Percentiles rank a stretch among this genome's conserved stretches.
These are phyloP conservation scores for Apiotrichum siamense DNA, from an alignment of 1,284 basidiomycete species.

Conservation along the genomic window DNA sequence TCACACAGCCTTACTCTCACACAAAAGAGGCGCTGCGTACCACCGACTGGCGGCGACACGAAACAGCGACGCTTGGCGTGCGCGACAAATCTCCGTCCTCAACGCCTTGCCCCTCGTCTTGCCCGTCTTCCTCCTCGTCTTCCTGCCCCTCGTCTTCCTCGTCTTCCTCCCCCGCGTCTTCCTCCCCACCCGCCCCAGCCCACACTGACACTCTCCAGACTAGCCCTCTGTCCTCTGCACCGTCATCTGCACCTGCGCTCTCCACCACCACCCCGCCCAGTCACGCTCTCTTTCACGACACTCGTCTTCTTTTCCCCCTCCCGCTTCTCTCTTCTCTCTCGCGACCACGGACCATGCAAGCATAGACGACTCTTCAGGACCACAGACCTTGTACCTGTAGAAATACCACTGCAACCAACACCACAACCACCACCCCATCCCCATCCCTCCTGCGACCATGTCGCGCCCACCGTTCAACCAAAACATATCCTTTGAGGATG, in stretches of 20 bases:
- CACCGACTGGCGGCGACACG: too few relatives aligned
- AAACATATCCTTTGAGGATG: conserved; percentile 39
- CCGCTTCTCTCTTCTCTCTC: neutral
- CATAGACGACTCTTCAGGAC: conserved; percentile 3
- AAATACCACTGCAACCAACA: neutral
- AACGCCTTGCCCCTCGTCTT: too few relatives aligned
- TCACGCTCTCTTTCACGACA: neutral
- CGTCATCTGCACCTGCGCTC: conserved; percentile 4
- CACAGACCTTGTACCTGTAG: conserved; percentile 6
- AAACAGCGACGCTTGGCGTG: too few relatives aligned
- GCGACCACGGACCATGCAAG: conserved; percentile 6
- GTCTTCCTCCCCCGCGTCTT: too few relatives aligned
- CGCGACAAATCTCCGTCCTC: too few relatives aligned
- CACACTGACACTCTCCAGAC: neutral
- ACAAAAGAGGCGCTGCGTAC: too few relatives aligned
- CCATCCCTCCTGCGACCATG: conserved; percentile 21
- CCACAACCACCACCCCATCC: too few relatives aligned
- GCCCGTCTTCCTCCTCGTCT: too few relatives aligned
- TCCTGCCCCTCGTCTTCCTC: too few relatives aligned
- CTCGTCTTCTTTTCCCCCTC: neutral
- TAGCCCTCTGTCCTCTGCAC: conserved; percentile 25
- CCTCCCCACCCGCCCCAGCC: too few relatives aligned
- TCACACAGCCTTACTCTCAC: too few relatives aligned
- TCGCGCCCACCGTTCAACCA: conserved; percentile 33
- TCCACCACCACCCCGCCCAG: neutral